Evolutionary conservation across 495 filamentous ascomycete species (phyloP).

Genomic region (Neurospora terricola): DNA sequence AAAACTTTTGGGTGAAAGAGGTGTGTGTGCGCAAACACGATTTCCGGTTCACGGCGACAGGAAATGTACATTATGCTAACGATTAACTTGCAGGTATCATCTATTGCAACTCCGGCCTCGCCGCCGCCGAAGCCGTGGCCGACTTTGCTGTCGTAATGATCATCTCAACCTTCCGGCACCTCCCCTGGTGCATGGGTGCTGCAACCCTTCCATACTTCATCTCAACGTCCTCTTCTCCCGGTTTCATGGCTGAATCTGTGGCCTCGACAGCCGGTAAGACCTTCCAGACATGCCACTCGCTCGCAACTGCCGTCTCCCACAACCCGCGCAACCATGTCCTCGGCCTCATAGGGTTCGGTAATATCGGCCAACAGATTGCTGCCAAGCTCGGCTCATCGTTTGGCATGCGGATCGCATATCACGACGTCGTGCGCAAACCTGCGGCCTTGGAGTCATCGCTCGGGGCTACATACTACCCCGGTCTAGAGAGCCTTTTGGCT

Average conservation of each 20-base stretch:
- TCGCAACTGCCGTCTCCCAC: conserved; percentile 43
- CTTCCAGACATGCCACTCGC: conserved; percentile 49
- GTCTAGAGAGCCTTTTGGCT: conserved; percentile 43
- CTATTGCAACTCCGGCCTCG: conserved; percentile 61
- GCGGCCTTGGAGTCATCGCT: conserved; percentile 29
- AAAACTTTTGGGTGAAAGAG: conserved; percentile 52
- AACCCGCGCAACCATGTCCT: conserved; percentile 48
- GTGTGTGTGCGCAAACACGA: conserved; percentile 28
- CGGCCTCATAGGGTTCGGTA: conserved; percentile 57
- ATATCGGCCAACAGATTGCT: conserved; percentile 59
- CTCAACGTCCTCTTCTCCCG: neutral
- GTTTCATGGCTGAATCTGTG: neutral
- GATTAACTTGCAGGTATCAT: conserved; percentile 40
- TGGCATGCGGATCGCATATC: conserved; percentile 60
- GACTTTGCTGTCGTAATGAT: conserved; percentile 56
- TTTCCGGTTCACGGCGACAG: neutral
- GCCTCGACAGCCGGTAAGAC: neutral
- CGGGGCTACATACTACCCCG: conserved; percentile 40
- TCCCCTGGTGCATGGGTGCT: conserved; percentile 50
- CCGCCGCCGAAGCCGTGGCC: conserved; percentile 59
- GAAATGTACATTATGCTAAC: neutral
- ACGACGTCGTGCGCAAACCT: conserved; percentile 53
- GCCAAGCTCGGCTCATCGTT: conserved; percentile 49
- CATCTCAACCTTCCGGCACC: conserved; percentile 54
- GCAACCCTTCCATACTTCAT: conserved; percentile 29